Conservation (phyloP, 1,284 basidiomycete genomes). For the Peniophora sp. region DNA sequence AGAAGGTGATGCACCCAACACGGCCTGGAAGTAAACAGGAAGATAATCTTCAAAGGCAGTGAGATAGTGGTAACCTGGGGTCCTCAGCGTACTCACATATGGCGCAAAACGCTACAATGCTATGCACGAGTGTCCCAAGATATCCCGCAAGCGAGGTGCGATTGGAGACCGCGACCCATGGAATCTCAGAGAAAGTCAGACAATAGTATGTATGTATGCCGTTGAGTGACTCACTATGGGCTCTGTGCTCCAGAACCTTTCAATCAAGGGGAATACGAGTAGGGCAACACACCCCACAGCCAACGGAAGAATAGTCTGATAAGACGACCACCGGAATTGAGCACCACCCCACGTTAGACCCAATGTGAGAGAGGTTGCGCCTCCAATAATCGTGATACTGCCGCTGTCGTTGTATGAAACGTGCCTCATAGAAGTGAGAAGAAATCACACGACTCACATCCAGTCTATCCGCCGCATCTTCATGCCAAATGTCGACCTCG, state of each 20-base stretch:
- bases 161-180: neutral
- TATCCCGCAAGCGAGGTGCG: slow-evolving; percentile 9
- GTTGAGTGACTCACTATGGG: slow-evolving; percentile 14
- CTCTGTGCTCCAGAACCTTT: slow-evolving; percentile 16
- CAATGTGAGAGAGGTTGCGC: slow-evolving; percentile 18
- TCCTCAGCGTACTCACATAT: slow-evolving; percentile 2
- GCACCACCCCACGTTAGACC: slow-evolving; percentile 27
- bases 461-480: slow-evolving; percentile 23
- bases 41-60: slow-evolving; percentile 9
- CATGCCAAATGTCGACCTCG: slow-evolving; percentile 19
- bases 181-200: neutral
- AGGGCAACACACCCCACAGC: slow-evolving; percentile 16
- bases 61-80: neutral
- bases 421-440: neutral
- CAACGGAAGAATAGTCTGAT: slow-evolving; percentile 21
- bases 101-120: slow-evolving; percentile 14
- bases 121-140: slow-evolving; percentile 23
- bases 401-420: slow-evolving; percentile 14
- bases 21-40: slow-evolving; percentile 15
- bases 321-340: slow-evolving; percentile 21
- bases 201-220: neutral
- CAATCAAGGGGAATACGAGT: slow-evolving; percentile 20
- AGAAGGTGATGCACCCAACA: slow-evolving; percentile 8
- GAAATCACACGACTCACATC: slow-evolving; percentile 16
- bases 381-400: slow-evolving; percentile 21